Evolutionary conservation across 306 rosid genomes (phyloP), one percentile per base, ranked within the genome.

Genomic region (Morella rubra): DNA sequence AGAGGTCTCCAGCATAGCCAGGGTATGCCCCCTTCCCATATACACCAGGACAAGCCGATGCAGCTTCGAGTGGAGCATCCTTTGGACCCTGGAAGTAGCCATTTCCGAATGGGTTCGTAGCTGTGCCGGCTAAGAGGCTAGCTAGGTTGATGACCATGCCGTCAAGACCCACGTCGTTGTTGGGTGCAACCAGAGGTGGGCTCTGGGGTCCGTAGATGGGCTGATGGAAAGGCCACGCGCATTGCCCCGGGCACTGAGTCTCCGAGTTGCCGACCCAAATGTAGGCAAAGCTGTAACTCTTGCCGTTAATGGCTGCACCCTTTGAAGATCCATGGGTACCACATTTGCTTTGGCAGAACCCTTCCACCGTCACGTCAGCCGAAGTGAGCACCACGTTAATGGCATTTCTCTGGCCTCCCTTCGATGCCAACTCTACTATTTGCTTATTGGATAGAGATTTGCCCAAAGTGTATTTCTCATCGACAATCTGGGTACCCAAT

Each of bases 181-280:
- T 89, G 6, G 96, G 91, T 0, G 91, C 82, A 22, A 87, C 85
- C 66, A 91, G 70, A 0, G 89, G 84, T 9, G 88, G 82, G 69
- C 66, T 73, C 62, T 87, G 90, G 0, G 91, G 88, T 0, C 93
- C 96, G 13, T 91, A 87, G 13, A 89, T 59, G 6, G 93, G 90
- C 46, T 84, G 90, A 60, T 90, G 93, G 69, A 86, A 90, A 0
- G 93, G 90, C 96, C 93, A 91, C 0, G 91, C 90, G 14, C 96
- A 91, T 19, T 87, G 87, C 2, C 93, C 91, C 0, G 93, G 93
- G 73, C 96, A 91, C 8, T 91, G 96, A 1, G 79, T 86, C 65
- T 80, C 90, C 0, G 96, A 89, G 50, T 91, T 87, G 12, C 93
- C 96, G 3, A 87, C 93, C 96, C 93, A 91, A 32, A 87, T 24